These are phyloP conservation scores for Pseudocercospora eumusae DNA, from an alignment of 2,329 filamentous ascomycete genomes.

Conservation along the genomic window DNA sequence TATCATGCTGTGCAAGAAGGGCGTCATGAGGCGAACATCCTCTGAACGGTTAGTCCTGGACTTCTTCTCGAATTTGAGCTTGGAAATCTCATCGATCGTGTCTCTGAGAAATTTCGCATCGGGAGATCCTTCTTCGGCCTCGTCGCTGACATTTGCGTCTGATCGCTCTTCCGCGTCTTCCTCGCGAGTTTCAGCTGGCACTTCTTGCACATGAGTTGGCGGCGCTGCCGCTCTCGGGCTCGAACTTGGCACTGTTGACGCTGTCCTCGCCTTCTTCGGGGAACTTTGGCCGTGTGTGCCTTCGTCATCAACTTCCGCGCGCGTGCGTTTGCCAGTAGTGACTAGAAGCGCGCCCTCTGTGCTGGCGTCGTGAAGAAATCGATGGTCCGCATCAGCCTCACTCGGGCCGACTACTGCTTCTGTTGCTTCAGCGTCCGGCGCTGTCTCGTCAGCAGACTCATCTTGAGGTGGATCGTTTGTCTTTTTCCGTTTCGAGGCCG, in stretches of 20 bases:
- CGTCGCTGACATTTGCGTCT: no score
- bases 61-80: not conserved
- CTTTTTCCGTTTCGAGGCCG: not conserved
- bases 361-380: not conserved
- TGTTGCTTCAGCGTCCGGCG: not conserved
- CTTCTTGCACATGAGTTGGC: no score
- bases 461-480: not conserved
- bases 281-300: not conserved
- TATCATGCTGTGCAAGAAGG: conserved; percentile 8
- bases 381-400: no score
- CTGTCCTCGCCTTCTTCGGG: not conserved
- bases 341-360: not conserved
- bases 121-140: not conserved
- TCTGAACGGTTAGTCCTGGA: not conserved
- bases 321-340: not conserved
- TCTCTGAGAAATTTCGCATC: not conserved
- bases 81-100: not conserved
- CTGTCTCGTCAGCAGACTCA: not conserved
- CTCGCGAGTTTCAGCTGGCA: no score
- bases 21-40: not conserved
- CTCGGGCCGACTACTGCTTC: not conserved
- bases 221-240: no score
- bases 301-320: not conserved
- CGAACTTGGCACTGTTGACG: not conserved
- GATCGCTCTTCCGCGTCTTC: no score